Evolutionary conservation across 1,139 yeast species (phyloP), one percentile per base, ranked within the genome.

Genomic region (Yamadazyma kanchanaburiensis): DNA sequence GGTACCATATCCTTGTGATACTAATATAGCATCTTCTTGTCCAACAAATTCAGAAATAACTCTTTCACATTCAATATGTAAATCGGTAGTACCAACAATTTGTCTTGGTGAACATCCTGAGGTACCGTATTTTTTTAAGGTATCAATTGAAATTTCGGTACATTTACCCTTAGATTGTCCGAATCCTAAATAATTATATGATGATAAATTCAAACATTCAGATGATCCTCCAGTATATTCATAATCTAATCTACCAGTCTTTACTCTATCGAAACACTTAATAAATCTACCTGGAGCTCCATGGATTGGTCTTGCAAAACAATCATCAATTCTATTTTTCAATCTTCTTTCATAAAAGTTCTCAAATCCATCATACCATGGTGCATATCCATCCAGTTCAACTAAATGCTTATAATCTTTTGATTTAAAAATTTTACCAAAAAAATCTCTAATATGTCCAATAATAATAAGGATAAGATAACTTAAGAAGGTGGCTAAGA

Each of bases 211-310:
- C 42, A 91, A 69, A 54, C 96, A 87, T 43, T 83, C 83, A 7
- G 76, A 73, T 4, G 80, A 69, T 11, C 78, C 70, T 15, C 96
- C 96, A 27, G 87, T 77, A 51, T 82, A 85, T 23, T 74, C 68
- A 53, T 74, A 86, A 42, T 65, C 64, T 51, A 76, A 74, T 48
- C 75, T 73, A 41, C 82, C 81, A 25, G 69, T 65, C 11, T 89
- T 70, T 23, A 68, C 64, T 45, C 98, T 76, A 47, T 87, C 89
- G 48, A 82, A 78, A 47, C 95, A 80, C 34, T 80, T 75, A 48
- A 91, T 80, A 48, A 69, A 81, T 55, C 99, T 77, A 15, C 99
- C 99, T 1, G 99, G 98, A 19, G 91, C 98, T 24, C 97, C 97
- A 37, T 86, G 84, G 19, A 94, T 86, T 21, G 96, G 96, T 53